Percentiles rank a stretch among this genome's conserved stretches.
Evolutionary conservation across 2,329 filamentous ascomycete species (phyloP).

Genomic region (Aspergillus novofumigatus): DNA sequence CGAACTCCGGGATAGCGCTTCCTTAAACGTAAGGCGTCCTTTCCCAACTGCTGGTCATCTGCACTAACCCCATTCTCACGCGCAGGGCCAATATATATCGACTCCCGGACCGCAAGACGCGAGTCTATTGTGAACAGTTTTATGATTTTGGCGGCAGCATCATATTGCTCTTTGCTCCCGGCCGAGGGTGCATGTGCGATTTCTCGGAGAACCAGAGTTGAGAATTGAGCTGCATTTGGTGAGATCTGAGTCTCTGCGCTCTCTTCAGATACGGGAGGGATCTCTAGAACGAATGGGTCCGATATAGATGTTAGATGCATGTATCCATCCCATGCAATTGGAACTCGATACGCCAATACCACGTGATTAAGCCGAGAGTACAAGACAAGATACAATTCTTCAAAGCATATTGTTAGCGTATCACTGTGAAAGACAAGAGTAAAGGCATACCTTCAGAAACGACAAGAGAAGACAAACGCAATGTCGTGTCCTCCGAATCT

Average conservation of each 20-base stretch:
- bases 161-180: slow-evolving; percentile 13
- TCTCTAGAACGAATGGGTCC: slow-evolving; percentile 32
- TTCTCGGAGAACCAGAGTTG: slow-evolving; percentile 32
- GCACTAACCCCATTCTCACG: slow-evolving; percentile 6
- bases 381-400: slow-evolving; percentile 37
- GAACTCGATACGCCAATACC: slow-evolving; percentile 30
- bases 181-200: slow-evolving; percentile 20
- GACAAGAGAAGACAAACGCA: slow-evolving; percentile 38
- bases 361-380: slow-evolving; percentile 38
- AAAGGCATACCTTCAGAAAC: slow-evolving; percentile 28
- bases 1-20: slow-evolving; percentile 14
- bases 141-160: slow-evolving; percentile 23
- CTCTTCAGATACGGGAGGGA: slow-evolving; percentile 18
- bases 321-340: slow-evolving; percentile 18
- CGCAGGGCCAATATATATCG: slow-evolving; percentile 23
- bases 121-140: slow-evolving; percentile 36
- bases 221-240: slow-evolving; percentile 17
- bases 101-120: slow-evolving; percentile 32
- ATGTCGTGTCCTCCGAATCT: slow-evolving; percentile 49
- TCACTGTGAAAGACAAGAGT: not conserved
- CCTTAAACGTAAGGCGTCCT: slow-evolving; percentile 20
- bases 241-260: slow-evolving; percentile 6
- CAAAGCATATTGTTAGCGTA: slow-evolving; percentile 10
- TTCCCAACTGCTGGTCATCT: slow-evolving; percentile 12
- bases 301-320: slow-evolving; percentile 20